A percentile compares a stretch with the other conserved stretches of the same genome.
Conservation (phyloP, 2,329 filamentous ascomycete species). For the Pseudogymnoascus sp. region DNA sequence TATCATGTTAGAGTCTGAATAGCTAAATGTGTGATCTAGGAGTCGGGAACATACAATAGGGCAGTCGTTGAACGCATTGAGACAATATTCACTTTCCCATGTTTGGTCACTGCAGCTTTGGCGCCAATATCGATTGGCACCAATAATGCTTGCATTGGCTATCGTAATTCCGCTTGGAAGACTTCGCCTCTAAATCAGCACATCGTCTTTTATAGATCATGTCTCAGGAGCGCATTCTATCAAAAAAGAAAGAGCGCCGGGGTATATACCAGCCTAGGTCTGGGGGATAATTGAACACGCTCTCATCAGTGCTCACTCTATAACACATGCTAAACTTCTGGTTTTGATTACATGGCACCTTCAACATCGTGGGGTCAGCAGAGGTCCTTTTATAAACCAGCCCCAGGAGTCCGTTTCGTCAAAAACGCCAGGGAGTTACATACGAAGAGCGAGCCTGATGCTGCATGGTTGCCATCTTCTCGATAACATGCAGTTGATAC, state of each 20-base stretch:
- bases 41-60: neutral
- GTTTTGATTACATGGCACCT: neutral
- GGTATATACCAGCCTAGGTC: neutral
- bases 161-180: neutral
- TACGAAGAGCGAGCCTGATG: neutral
- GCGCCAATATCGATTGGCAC: neutral
- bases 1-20: neutral
- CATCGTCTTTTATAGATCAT: neutral
- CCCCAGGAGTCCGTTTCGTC: neutral
- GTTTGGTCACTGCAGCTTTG: neutral
- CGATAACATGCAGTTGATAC: neutral
- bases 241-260: neutral
- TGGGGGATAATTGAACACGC: neutral
- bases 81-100: neutral
- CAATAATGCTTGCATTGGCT: neutral
- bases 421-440: neutral
- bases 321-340: neutral
- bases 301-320: neutral
- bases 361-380: neutral
- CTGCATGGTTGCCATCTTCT: neutral
- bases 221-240: neutral
- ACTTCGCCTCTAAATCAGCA: neutral
- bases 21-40: neutral
- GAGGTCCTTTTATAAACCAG: neutral
- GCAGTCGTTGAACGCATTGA: neutral